phyloP scores from a whole-genome alignment of 805 yeast species.

The Candida qinlingensis region DNA sequence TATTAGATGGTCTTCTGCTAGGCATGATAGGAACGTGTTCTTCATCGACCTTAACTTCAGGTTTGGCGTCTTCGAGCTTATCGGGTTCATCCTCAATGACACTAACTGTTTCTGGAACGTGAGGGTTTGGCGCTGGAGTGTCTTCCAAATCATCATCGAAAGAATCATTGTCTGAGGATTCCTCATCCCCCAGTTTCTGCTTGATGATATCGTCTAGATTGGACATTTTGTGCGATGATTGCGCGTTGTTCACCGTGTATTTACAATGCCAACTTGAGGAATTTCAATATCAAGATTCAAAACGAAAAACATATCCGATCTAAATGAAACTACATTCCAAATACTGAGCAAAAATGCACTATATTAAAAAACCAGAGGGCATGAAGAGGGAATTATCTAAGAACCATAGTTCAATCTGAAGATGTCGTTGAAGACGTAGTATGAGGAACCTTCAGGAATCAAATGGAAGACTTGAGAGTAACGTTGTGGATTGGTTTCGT shows the following conservation, averaged over 20 bases:
- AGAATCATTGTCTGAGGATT: constrained; percentile 1
- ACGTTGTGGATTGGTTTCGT: constrained; percentile 92
- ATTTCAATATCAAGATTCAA: too few species aligned
- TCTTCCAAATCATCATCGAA: background rate
- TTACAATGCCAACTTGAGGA: too few species aligned
- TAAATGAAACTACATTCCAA: background rate
- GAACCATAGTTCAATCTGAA: constrained; percentile 87
- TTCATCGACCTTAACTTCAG: background rate
- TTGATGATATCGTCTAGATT: constrained; percentile 2
- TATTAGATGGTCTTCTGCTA: too few species aligned
- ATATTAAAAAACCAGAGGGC: background rate
- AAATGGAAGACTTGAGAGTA: constrained; percentile 97
- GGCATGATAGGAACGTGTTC: too few species aligned
- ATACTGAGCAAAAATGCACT: background rate
- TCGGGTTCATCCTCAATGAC: background rate
- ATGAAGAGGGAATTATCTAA: constrained; percentile 22
- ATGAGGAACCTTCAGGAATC: constrained; percentile 86
- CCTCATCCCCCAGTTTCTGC: background rate
- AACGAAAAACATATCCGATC: background rate
- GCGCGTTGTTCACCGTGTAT: background rate
- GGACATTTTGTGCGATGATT: background rate
- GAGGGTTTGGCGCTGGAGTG: background rate
- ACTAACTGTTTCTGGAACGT: too few species aligned
- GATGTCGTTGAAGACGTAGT: constrained; percentile 93
- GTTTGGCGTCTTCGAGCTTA: background rate